A percentile compares a stretch with the other conserved stretches of the same genome.
Conservation (phyloP, 202 grass and related monocot genomes). For the Schoenoplectus tabernaemontani region DNA sequence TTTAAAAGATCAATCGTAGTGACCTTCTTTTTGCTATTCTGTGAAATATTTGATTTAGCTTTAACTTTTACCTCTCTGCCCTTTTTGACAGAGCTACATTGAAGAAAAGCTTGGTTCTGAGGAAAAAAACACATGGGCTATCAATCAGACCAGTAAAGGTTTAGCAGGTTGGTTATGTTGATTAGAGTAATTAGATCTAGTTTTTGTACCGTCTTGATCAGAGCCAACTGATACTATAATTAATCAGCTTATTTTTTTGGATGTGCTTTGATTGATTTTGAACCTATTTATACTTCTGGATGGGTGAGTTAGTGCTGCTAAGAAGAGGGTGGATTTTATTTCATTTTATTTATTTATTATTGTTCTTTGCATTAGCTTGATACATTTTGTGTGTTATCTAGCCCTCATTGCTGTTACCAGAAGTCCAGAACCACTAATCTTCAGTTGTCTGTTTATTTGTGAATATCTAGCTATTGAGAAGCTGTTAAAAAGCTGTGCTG, state of each 20-base stretch:
- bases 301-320: neutral
- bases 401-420: neutral
- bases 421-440: neutral
- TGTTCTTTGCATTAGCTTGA: neutral
- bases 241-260: neutral
- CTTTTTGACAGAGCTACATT: conserved; percentile 58
- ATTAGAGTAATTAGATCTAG: conserved; percentile 21
- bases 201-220: conserved; percentile 4
- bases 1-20: neutral
- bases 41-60: neutral
- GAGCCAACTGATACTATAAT: neutral
- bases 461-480: conserved; percentile 67
- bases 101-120: conserved; percentile 56
- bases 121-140: conserved; percentile 42
- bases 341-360: neutral
- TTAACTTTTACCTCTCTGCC: conserved; percentile 11
- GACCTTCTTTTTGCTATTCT: neutral
- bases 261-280: neutral
- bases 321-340: neutral
- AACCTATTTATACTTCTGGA: conserved; percentile 18
- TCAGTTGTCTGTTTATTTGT: conserved; percentile 23
- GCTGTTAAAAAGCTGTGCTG: conserved; percentile 48
- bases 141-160: conserved; percentile 58
- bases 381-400: conserved; percentile 23
- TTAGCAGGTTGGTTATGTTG: conserved; percentile 54